These are phyloP conservation scores for Wallacemonas sp. DNA, from an alignment of 208 protist species.

Conservation along the genomic window DNA sequence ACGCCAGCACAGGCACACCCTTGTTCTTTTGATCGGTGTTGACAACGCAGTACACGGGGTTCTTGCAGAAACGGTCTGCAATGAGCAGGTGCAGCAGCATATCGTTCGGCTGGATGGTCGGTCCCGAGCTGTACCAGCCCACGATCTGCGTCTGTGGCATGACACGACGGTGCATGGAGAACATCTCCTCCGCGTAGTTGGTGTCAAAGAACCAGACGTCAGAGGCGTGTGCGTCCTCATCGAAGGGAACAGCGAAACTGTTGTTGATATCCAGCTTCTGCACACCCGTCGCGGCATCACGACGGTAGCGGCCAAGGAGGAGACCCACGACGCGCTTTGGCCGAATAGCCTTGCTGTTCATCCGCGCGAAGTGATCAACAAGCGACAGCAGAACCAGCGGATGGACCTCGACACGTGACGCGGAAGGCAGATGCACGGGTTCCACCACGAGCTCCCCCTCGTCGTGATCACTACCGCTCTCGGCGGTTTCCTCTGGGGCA, in stretches of 20 bases:
- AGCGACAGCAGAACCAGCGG: slow-evolving; percentile 98
- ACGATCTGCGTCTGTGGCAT: slow-evolving; percentile 98
- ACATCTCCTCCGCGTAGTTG: slow-evolving; percentile 97
- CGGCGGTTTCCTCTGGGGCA: not conserved
- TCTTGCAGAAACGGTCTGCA: slow-evolving; percentile 89
- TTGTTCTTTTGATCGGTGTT: slow-evolving; percentile 90
- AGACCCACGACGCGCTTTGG: slow-evolving; percentile 97
- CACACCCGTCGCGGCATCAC: slow-evolving; percentile 34
- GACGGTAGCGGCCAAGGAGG: slow-evolving; percentile 92
- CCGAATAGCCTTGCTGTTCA: slow-evolving; percentile 87
- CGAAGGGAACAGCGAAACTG: slow-evolving; percentile 99
- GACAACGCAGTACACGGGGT: slow-evolving; percentile 93
- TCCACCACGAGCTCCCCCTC: slow-evolving; percentile 17
- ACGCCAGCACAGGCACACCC: slow-evolving; percentile 87
- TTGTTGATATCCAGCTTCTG: slow-evolving; percentile 95
- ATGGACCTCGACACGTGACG: slow-evolving; percentile 95
- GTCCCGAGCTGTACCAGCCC: slow-evolving; percentile 99
- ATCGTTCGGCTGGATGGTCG: slow-evolving; percentile 95
- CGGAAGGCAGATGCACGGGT: slow-evolving; percentile 45
- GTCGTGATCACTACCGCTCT: slow-evolving; percentile 6
- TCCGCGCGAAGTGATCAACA: slow-evolving; percentile 99
- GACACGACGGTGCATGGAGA: slow-evolving; percentile 98
- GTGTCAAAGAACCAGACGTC: slow-evolving; percentile 99
- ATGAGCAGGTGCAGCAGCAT: slow-evolving; percentile 98
- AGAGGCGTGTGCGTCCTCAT: slow-evolving; percentile 97